Conservation (phyloP, 116 monocot genomes). For the Iris pallida region DNA sequence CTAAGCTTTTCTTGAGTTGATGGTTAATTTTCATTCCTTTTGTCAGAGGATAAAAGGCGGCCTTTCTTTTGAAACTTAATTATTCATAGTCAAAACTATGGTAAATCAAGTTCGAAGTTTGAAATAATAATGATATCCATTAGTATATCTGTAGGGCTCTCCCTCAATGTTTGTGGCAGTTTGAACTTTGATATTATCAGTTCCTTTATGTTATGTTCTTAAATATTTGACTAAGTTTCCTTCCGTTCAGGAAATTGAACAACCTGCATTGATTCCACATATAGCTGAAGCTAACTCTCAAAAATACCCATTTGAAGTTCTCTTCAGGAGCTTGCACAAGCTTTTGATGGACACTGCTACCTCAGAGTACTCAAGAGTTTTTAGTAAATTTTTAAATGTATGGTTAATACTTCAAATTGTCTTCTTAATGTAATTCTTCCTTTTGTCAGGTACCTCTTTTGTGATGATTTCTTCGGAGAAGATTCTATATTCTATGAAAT, state of each 20-base stretch:
- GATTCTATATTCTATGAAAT: slow-evolving; percentile 91
- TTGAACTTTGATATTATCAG: not conserved
- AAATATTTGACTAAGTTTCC: not conserved
- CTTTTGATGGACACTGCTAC: slow-evolving; percentile 99
- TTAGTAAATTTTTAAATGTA: not conserved
- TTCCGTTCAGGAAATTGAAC: slow-evolving; percentile 81
- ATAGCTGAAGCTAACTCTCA: slow-evolving; percentile 95
- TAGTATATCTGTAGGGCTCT: too few species aligned
- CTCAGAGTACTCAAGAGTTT: slow-evolving; percentile 62
- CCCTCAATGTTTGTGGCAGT: not conserved
- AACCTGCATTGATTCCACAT: slow-evolving; percentile 98
- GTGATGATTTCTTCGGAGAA: slow-evolving; percentile 96
- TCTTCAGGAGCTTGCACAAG: slow-evolving; percentile 97
- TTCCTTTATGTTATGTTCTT: not conserved
- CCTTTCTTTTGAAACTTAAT: too few species aligned
- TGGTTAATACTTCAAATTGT: not conserved
- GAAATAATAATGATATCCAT: too few species aligned
- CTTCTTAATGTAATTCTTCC: slow-evolving; percentile 10
- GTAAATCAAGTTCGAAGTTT: too few species aligned
- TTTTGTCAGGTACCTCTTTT: slow-evolving; percentile 79
- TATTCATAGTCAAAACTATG: too few species aligned
- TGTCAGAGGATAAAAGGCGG: too few species aligned
- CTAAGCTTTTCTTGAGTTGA: too few species aligned
- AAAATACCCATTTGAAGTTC: slow-evolving; percentile 95
- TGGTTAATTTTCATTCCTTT: too few species aligned